Evolutionary conservation across 345 rosid species (phyloP).

Genomic region (Linum tenue): DNA sequence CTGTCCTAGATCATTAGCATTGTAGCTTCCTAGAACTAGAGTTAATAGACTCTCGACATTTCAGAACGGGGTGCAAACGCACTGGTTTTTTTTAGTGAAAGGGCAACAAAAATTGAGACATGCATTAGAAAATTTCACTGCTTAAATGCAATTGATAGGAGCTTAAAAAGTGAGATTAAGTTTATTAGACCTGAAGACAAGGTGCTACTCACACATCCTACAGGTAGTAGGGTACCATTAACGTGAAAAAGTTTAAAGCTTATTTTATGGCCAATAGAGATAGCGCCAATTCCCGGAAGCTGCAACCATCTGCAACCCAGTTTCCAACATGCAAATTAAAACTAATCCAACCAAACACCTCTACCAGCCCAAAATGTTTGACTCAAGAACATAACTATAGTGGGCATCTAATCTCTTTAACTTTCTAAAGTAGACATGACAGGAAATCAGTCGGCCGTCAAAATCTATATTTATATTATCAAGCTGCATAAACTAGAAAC

Average conservation of each 20-base stretch:
- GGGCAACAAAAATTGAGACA: not conserved
- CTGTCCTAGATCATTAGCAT: not conserved
- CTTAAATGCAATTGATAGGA: not conserved
- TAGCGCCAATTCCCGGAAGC: too few species aligned
- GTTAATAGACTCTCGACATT: not conserved
- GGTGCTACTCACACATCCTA: too few species aligned
- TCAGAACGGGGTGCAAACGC: not conserved
- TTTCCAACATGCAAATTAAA: not conserved
- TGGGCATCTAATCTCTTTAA: not conserved
- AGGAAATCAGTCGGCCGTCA: too few species aligned
- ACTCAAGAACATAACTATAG: not conserved
- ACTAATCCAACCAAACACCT: not conserved
- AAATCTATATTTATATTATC: too few species aligned
- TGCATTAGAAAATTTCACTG: too few species aligned
- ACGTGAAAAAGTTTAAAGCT: not conserved
- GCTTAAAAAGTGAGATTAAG: not conserved
- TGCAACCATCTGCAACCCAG: too few species aligned
- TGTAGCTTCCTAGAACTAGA: not conserved
- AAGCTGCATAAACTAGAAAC: too few species aligned
- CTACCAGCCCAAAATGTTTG: not conserved
- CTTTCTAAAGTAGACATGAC: not conserved
- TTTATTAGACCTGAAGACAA: too few species aligned
- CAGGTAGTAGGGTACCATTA: not conserved
- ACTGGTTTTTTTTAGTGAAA: not conserved
- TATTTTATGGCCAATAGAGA: not conserved